Conservation (phyloP, 2,329 filamentous ascomycete genomes). For the Colletotrichum sp. region DNA sequence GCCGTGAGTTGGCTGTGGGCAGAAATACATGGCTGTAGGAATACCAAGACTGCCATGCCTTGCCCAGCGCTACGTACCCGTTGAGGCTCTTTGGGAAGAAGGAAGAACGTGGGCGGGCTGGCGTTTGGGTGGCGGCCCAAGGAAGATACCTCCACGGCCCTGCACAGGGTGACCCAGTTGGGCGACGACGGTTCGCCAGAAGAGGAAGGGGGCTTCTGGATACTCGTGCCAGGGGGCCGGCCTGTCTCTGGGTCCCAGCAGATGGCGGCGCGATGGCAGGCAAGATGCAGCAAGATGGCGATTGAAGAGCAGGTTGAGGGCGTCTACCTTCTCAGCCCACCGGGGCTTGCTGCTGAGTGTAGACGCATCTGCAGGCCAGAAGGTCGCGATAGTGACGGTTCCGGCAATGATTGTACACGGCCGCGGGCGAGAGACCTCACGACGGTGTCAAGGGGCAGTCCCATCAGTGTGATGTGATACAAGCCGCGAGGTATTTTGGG, state of each 20-base stretch:
- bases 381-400: not conserved
- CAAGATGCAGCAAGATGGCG: slow-evolving; percentile 30
- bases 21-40: not conserved
- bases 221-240: not conserved
- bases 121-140: slow-evolving; percentile 12
- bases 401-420: slow-evolving; percentile 1
- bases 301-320: slow-evolving; percentile 18
- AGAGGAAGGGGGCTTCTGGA: slow-evolving; percentile 5
- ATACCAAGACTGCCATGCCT: not conserved
- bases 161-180: slow-evolving; percentile 11
- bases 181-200: slow-evolving; percentile 9
- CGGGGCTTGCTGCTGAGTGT: not conserved
- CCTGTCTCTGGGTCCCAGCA: slow-evolving; percentile 8
- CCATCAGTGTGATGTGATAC: slow-evolving; percentile 10
- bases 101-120: not conserved
- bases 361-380: not conserved
- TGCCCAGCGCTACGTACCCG: not conserved
- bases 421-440: not conserved
- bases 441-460: slow-evolving; percentile 4
- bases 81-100: slow-evolving; percentile 15
- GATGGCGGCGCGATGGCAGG: slow-evolving; percentile 30
- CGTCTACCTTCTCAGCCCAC: slow-evolving; percentile 10
- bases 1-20: not conserved
- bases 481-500: slow-evolving; percentile 8
- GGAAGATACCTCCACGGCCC: slow-evolving; percentile 6